Percentiles rank a stretch among this genome's conserved stretches.
phyloP scores from a whole-genome alignment of 805 yeast species.

The Candida odintsovae region DNA sequence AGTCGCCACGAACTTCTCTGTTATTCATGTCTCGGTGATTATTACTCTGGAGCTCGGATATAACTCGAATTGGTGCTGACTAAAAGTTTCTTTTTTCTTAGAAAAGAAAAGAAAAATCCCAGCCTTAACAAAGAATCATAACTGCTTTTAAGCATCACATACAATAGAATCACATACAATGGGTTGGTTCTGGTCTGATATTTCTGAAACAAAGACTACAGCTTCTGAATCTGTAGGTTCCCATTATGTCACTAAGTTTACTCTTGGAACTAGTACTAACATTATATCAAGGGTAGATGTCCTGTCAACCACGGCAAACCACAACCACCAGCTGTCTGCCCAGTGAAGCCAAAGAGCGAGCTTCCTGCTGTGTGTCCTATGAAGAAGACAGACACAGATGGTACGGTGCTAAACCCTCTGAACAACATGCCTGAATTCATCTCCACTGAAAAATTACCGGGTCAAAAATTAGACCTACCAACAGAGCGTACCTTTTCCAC shows the following conservation, averaged over 20 bases:
- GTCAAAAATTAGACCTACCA: constrained; percentile 74
- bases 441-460: constrained; percentile 65
- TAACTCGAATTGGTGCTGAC: not conserved
- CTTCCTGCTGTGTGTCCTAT: constrained; percentile 36
- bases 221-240: not conserved
- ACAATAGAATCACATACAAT: constrained; percentile 27
- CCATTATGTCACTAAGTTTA: not conserved
- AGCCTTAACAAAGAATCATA: not conserved
- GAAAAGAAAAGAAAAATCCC: not conserved
- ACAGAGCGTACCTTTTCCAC: constrained; percentile 78
- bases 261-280: not conserved
- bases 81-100: not conserved
- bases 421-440: constrained; percentile 83
- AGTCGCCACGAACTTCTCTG: no score
- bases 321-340: constrained; percentile 30
- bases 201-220: constrained; percentile 1
- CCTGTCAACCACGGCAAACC: constrained; percentile 34
- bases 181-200: constrained; percentile 92
- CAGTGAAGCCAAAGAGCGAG: constrained; percentile 27
- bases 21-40: no score
- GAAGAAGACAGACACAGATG: constrained; percentile 22
- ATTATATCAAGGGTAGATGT: constrained; percentile 24
- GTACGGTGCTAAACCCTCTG: constrained; percentile 55
- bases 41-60: not conserved
- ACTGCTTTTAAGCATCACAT: not conserved